phyloP scores from a whole-genome alignment of 2,329 filamentous ascomycete genomes.

The Cercospora sojina region DNA sequence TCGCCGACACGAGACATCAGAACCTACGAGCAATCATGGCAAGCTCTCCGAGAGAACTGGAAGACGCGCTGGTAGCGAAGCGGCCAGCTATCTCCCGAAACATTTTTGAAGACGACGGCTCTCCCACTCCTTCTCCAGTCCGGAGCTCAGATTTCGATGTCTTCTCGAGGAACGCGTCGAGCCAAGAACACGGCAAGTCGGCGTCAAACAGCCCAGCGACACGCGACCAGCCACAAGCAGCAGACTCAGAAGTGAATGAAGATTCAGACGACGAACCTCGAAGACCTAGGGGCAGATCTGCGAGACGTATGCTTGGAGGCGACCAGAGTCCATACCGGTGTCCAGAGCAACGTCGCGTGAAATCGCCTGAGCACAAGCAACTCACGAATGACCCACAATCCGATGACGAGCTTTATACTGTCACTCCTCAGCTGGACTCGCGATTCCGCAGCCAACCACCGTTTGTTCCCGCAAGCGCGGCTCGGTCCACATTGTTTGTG shows the following conservation, averaged over 20 bases:
- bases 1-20: neutral
- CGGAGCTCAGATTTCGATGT: conserved; percentile 9
- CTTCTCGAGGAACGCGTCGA: conserved; percentile 14
- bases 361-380: conserved; percentile 9
- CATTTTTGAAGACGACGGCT: conserved; percentile 18
- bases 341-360: neutral
- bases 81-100: neutral
- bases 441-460: conserved; percentile 16
- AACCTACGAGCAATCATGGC: conserved; percentile 11
- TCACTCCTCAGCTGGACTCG: conserved; percentile 28
- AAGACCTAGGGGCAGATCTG: conserved; percentile 32
- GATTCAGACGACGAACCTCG: conserved; percentile 30
- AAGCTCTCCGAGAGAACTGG: conserved; percentile 9
- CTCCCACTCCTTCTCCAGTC: conserved; percentile 21
- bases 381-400: neutral
- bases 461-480: conserved; percentile 16
- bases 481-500: conserved; percentile 32
- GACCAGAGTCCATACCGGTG: neutral
- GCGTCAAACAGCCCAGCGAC: neutral
- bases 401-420: conserved; percentile 36
- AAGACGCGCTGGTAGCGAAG: conserved; percentile 4
- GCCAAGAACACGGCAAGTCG: conserved; percentile 9
- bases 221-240: neutral
- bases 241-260: conserved; percentile 4
- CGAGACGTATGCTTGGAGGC: conserved; percentile 34